Conservation (phyloP, 2,329 filamentous ascomycete genomes). For the Colletotrichum sp. region DNA sequence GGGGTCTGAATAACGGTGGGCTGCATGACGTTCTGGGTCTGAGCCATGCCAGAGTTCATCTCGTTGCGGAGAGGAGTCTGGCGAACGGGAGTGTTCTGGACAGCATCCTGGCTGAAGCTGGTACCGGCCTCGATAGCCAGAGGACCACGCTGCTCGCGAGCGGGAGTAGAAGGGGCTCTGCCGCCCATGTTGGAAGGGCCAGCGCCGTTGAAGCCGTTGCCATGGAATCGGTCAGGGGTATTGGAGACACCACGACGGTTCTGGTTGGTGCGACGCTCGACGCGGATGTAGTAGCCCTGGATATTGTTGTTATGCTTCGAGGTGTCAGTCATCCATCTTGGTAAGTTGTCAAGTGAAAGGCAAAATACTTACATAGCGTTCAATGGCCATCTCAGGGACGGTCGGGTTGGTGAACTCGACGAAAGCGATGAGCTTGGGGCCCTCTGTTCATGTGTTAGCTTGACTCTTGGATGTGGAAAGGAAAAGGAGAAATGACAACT, state of each 20-base stretch:
- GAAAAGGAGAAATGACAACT: neutral
- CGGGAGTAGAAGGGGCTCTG: slow-evolving; percentile 11
- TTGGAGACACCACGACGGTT: neutral
- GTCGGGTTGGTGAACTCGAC: slow-evolving; percentile 44
- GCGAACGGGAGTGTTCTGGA: neutral
- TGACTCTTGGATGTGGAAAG: neutral
- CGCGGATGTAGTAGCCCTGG: slow-evolving; percentile 36
- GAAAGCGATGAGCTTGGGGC: slow-evolving; percentile 34
- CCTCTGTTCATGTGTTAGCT: neutral
- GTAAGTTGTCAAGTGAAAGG: neutral
- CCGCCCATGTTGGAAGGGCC: neutral
- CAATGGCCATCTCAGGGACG: slow-evolving; percentile 40
- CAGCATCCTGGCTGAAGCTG: neutral
- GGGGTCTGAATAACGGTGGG: neutral
- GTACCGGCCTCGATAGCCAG: slow-evolving; percentile 11
- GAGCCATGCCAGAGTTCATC: neutral
- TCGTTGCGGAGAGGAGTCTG: neutral
- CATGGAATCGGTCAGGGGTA: neutral
- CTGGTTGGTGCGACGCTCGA: slow-evolving; percentile 32
- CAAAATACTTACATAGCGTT: slow-evolving; percentile 32
- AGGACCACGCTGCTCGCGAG: neutral
- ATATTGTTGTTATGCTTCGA: slow-evolving; percentile 37
- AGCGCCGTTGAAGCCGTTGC: neutral
- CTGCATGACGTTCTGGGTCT: neutral
- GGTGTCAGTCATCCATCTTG: neutral